Evolutionary conservation across 306 rosid genomes (phyloP).

Genomic region (Castanopsis chinensis): DNA sequence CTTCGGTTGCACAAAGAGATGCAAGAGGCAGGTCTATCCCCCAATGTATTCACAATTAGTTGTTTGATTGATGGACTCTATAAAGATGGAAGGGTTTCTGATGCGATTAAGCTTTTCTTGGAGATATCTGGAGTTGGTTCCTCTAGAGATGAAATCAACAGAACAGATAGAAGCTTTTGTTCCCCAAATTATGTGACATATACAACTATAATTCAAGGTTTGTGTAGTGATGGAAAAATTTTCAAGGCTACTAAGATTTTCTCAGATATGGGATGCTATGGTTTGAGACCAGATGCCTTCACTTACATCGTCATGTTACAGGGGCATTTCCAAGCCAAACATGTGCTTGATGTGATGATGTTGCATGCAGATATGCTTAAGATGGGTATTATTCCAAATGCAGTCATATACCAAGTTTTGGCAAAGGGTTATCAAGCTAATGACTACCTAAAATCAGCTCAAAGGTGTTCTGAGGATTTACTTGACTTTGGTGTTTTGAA

Average conservation of each 20-base stretch:
- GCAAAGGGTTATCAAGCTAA: conserved; percentile 46
- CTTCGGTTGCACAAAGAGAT: conserved; percentile 49
- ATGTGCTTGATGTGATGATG: conserved; percentile 54
- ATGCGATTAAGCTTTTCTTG: conserved; percentile 55
- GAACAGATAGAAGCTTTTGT: conserved; percentile 7
- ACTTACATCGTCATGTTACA: conserved; percentile 52
- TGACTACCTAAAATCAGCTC: conserved; percentile 38
- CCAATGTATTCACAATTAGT: conserved; percentile 52
- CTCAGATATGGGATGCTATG: conserved; percentile 54
- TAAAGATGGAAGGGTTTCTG: conserved; percentile 51
- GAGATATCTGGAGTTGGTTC: conserved; percentile 33
- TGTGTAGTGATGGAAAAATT: conserved; percentile 52
- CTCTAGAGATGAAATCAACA: conserved; percentile 7
- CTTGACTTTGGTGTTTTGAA: conserved; percentile 17
- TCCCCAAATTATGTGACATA: conserved; percentile 50
- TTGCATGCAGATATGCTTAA: conserved; percentile 74
- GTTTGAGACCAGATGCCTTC: conserved; percentile 47
- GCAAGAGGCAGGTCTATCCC: conserved; percentile 49
- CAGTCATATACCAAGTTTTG: conserved; percentile 25
- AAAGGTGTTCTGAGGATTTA: conserved; percentile 27
- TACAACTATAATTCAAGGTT: conserved; percentile 60
- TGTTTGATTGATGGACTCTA: conserved; percentile 68
- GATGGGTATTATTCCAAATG: conserved; percentile 48
- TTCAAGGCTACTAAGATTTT: conserved; percentile 65
- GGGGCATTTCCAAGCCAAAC: conserved; percentile 49